Evolutionary conservation across 768 basidiomycete species (phyloP).

Genomic region (Naganishia antarctica): DNA sequence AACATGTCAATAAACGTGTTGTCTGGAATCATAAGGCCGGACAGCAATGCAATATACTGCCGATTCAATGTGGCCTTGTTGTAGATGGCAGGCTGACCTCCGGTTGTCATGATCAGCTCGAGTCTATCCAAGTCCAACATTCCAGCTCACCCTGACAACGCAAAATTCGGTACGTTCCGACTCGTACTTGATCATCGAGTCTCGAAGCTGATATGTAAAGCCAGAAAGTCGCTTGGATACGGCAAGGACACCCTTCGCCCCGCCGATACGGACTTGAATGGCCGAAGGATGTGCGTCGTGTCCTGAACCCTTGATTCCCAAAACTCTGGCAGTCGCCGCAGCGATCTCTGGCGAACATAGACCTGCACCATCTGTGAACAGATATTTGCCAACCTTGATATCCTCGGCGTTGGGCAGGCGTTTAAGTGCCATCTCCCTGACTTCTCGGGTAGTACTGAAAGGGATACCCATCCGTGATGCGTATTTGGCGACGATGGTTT

Average conservation of each 20-base stretch:
- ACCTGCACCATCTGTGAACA: slow-evolving; percentile 32
- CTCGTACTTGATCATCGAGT: slow-evolving; percentile 33
- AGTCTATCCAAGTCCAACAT: neutral
- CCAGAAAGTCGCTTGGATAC: slow-evolving; percentile 1
- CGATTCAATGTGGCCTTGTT: slow-evolving; percentile 36
- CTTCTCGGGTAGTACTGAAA: slow-evolving; percentile 22
- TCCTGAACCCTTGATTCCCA: slow-evolving; percentile 28
- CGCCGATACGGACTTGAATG: slow-evolving; percentile 32
- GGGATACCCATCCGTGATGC: slow-evolving; percentile 23
- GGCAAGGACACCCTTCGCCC: slow-evolving; percentile 21
- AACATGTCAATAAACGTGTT: slow-evolving; percentile 43
- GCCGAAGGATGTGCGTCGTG: slow-evolving; percentile 29
- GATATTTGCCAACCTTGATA: slow-evolving; percentile 13
- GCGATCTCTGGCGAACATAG: slow-evolving; percentile 28
- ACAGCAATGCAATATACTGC: slow-evolving; percentile 48
- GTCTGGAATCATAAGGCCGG: slow-evolving; percentile 39
- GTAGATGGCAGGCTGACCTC: slow-evolving; percentile 16
- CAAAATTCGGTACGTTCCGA: slow-evolving; percentile 28
- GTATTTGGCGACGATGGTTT: slow-evolving; percentile 31
- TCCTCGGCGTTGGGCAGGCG: slow-evolving; percentile 22
- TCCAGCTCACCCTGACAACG: slow-evolving; percentile 30
- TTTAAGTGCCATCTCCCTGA: slow-evolving; percentile 11
- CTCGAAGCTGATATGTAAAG: slow-evolving; percentile 25
- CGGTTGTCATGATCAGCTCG: neutral
- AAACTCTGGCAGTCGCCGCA: slow-evolving; percentile 27